Base-by-base conservation (phyloP, 73 alveolate genomes). In the Paramecium octaurelia region DNA sequence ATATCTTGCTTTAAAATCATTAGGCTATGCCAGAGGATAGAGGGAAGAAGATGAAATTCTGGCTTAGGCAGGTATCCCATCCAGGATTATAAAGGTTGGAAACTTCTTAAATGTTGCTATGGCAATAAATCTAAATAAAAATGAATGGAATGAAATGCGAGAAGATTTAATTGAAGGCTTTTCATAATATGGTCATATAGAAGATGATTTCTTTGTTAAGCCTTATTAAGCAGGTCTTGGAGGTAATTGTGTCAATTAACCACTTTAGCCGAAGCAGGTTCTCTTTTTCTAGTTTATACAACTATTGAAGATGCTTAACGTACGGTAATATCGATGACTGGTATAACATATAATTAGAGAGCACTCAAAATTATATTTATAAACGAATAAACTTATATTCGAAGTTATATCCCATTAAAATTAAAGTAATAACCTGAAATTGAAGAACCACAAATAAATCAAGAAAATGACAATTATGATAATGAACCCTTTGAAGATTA, bases 201-300 rank as follows among this genome's bases (percentile, higher is more conserved):
- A 80, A 23, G 91, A 80, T 80, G 91, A 80, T 80, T 80, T 80
- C 58, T 80, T 91, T 40, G 95, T 91, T 11, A 91, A 89, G 0
- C 86, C 86, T 48, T 91, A 20, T 48, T 35, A 91, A 34, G 93
- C 93, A 31, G 89, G 89, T 24, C 54, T 91, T 9, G 95, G 95
- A 20, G 84, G 84, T 64, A 64, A 23, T 64, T 64, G 24, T 24
- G 3, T 31, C 11, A 23, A 64, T 27, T 31, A 64, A 12, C 24
- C 21, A 8, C 20, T 31, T 31, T 64, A 64, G 95, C 95, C 34
- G 95, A 91, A 80, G 95, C 92, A 64, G 95, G 95, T 16, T 76
- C 93, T 34, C 71, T 91, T 23, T 71, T 91, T 29, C 12, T 91
- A 21, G 88, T 76, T 54, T 91, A 76, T 54, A 23, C 86, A 43